phyloP scores from a whole-genome alignment of 1,284 basidiomycete genomes.

The Cutaneotrichosporon sp. region DNA sequence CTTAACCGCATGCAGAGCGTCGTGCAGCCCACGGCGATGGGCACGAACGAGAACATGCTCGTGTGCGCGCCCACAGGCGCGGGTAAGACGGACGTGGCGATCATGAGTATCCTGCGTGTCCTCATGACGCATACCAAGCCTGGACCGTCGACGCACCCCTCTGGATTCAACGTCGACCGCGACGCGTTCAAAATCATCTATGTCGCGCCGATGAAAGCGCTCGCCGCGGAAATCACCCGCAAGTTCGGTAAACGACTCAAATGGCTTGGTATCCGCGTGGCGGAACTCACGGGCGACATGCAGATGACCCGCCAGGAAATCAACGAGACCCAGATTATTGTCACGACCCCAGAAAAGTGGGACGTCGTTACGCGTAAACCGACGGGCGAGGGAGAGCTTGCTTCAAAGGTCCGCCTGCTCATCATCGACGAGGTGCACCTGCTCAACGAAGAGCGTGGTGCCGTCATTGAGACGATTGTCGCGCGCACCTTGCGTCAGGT shows the following conservation, averaged over 20 bases:
- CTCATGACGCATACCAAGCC: slow-evolving; percentile 62
- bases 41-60: slow-evolving; percentile 92
- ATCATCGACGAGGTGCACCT: slow-evolving; percentile 99
- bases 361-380: slow-evolving; percentile 98
- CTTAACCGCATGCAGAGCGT: slow-evolving; percentile 96
- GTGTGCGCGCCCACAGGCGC: slow-evolving; percentile 95
- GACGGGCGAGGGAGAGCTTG: slow-evolving; percentile 90
- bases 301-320: slow-evolving; percentile 93
- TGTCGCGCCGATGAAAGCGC: slow-evolving; percentile 98
- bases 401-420: slow-evolving; percentile 82
- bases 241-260: slow-evolving; percentile 86
- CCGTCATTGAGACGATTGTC: slow-evolving; percentile 97
- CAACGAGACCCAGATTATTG: slow-evolving; percentile 93
- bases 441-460: slow-evolving; percentile 94
- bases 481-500: slow-evolving; percentile 90
- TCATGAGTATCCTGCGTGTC: slow-evolving; percentile 87
- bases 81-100: slow-evolving; percentile 99
- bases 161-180: slow-evolving; percentile 57
- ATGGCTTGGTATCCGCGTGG: slow-evolving; percentile 82
- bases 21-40: slow-evolving; percentile 87
- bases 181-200: slow-evolving; percentile 95
- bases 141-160: slow-evolving; percentile 41
- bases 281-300: slow-evolving; percentile 98
- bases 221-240: slow-evolving; percentile 90
- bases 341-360: slow-evolving; percentile 99